Evolutionary conservation across 2,329 filamentous ascomycete genomes (phyloP), one percentile per base, ranked within the genome.

Genomic region (Fusarium sp.): DNA sequence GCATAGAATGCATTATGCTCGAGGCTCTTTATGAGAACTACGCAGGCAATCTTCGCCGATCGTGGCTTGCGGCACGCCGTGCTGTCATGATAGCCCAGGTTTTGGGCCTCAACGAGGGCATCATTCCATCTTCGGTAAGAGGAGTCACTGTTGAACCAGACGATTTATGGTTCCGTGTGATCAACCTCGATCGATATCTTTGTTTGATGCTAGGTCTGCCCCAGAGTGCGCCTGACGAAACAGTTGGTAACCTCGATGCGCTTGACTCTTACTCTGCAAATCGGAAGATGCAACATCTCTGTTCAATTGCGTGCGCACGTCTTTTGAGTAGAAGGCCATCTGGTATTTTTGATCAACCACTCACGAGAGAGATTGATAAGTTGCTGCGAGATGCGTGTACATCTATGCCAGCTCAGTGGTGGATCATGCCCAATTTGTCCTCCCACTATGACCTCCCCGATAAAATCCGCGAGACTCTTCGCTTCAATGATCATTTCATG

Each of bases 1-100:
- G 85, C 1, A 74, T 88, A 10, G 84, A 88, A 64, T 86, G 84
- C 57, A 70, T 89, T n/a, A 80, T 87, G 70, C 78, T 88, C 0
- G 83, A 87, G 67, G 80, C 80, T 18, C 78, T 86, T 27, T 86
- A 83, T 69, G 79, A 84, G 11, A 83, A 83, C 33, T 87, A 87
- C 33, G 76, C 77, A 0, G 87, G 87, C 3, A 82, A 84, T 33
- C 78, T 87, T 6, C 82, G 84, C 0, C 79, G 81, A 1, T 80
- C 85, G 0, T 88, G 85, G 84, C 70, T 87, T 8, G 78, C 80
- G 0, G 80, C 80, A 39, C 83, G 86, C 7, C 81, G 85, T 27
- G 85, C 83, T 3, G 78, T 87, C 61, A 81, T 78, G 11, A 80
- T 86, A 15, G 84, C 83, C 1, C 84, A 86, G 63, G 76, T 85